Evolutionary conservation across 1,284 basidiomycete species (phyloP).

Genomic region (Ceratobasidium sp.): DNA sequence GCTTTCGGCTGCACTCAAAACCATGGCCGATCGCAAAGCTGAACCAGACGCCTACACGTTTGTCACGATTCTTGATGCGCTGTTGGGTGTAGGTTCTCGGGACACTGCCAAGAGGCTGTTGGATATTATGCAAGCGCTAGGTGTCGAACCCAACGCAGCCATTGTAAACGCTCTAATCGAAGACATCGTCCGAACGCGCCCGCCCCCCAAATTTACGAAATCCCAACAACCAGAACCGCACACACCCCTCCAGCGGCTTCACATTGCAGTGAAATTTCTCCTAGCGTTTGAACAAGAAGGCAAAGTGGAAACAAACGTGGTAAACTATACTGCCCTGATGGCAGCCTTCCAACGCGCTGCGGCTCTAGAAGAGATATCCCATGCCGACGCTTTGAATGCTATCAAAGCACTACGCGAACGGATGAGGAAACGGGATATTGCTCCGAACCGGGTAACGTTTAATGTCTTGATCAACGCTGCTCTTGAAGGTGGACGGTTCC

Average conservation of each 20-base stretch:
- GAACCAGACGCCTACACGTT: constrained; percentile 80
- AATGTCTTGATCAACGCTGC: constrained; percentile 74
- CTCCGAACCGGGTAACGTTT: constrained; percentile 69
- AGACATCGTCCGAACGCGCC: constrained; percentile 44
- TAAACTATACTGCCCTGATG: constrained; percentile 77
- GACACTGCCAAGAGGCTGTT: constrained; percentile 71
- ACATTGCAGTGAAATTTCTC: constrained; percentile 69
- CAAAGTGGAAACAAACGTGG: constrained; percentile 65
- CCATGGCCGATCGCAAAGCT: constrained; percentile 61
- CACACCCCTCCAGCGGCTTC: constrained; percentile 49
- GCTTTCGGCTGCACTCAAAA: constrained; percentile 63
- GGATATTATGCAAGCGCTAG: constrained; percentile 74
- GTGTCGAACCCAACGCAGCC: constrained; percentile 73
- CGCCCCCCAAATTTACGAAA: constrained; percentile 55
- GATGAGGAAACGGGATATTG: constrained; percentile 65
- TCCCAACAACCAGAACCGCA: constrained; percentile 53
- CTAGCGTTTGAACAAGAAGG: constrained; percentile 69
- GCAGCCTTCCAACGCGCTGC: constrained; percentile 59
- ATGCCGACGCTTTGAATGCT: constrained; percentile 55
- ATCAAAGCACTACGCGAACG: constrained; percentile 60
- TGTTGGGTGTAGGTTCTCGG: constrained; percentile 69
- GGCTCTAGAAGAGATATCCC: constrained; percentile 57
- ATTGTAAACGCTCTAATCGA: constrained; percentile 74
- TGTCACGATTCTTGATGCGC: constrained; percentile 76
- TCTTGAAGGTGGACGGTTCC: constrained; percentile 50